A percentile compares a stretch with the other conserved stretches of the same genome.
phyloP scores from a whole-genome alignment of 306 rosid genomes.

The Prunus padus region DNA sequence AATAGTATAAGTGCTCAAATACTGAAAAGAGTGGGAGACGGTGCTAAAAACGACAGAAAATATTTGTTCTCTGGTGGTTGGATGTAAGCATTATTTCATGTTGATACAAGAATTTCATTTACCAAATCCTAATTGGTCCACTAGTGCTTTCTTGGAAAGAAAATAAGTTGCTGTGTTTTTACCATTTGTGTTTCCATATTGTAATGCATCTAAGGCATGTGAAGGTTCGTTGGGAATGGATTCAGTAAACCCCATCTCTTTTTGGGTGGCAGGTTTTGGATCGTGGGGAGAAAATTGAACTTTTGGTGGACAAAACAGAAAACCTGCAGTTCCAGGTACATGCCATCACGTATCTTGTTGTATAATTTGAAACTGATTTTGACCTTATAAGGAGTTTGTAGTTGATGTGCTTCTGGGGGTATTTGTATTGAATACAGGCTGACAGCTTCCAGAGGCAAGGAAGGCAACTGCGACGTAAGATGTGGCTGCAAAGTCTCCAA shows the following conservation, averaged over 20 bases:
- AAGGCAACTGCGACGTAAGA: slow-evolving; percentile 82
- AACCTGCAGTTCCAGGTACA: slow-evolving; percentile 92
- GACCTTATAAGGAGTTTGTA: slow-evolving; percentile 1
- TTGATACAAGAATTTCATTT: not conserved
- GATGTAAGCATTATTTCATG: too few species aligned
- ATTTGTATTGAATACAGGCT: slow-evolving; percentile 53
- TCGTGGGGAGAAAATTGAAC: slow-evolving; percentile 97
- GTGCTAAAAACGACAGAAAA: not conserved
- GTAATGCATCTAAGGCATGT: not conserved
- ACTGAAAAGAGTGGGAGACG: not conserved
- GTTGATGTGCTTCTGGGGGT: not conserved
- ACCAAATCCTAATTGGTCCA: not conserved
- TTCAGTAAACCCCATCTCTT: slow-evolving; percentile 6
- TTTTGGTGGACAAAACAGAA: slow-evolving; percentile 93
- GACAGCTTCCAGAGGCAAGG: slow-evolving; percentile 99
- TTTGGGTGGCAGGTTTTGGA: slow-evolving; percentile 74
- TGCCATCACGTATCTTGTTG: slow-evolving; percentile 1
- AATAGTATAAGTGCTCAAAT: not conserved
- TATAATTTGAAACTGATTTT: not conserved
- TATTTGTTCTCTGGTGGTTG: not conserved
- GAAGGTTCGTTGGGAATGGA: not conserved
- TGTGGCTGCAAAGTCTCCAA: slow-evolving; percentile 95
- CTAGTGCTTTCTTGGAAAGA: not conserved
- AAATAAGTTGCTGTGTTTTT: not conserved
- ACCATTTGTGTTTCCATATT: not conserved